Evolutionary conservation across 2,329 filamentous ascomycete genomes (phyloP).

Genomic region (Ophiostoma montium): DNA sequence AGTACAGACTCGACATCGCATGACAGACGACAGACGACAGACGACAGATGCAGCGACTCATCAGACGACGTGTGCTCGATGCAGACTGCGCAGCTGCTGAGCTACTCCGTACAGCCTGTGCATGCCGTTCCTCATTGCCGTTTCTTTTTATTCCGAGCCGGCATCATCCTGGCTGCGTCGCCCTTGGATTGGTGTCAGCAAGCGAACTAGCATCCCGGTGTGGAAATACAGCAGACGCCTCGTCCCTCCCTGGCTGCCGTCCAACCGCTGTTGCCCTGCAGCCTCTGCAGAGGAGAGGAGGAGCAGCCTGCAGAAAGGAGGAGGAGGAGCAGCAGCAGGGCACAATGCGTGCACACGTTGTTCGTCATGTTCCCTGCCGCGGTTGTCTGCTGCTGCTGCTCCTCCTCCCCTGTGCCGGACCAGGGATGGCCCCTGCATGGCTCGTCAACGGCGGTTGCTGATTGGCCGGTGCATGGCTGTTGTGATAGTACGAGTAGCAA

Average conservation of each 20-base stretch:
- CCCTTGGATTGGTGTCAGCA: conserved; percentile 9
- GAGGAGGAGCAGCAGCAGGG: background rate
- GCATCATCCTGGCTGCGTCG: background rate
- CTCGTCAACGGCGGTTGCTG: background rate
- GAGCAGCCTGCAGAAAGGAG: background rate
- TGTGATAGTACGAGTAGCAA: no score
- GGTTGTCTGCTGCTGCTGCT: no score
- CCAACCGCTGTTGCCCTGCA: background rate
- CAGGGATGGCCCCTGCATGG: background rate
- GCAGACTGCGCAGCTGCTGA: background rate
- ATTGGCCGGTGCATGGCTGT: background rate
- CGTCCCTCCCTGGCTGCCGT: conserved; percentile 1
- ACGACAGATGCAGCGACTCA: background rate
- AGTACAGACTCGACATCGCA: no score
- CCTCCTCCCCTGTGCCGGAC: background rate
- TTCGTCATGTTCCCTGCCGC: background rate
- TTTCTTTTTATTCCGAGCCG: background rate
- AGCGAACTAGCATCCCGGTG: conserved; percentile 13
- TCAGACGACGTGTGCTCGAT: background rate
- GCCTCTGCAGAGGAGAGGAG: background rate
- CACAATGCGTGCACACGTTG: background rate
- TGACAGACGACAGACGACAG: no score
- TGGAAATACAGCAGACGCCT: conserved; percentile 10
- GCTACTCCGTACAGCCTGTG: no score
- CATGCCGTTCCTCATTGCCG: background rate